phyloP scores from a whole-genome alignment of 176 grass and related monocot species.

The Phragmites australis region DNA sequence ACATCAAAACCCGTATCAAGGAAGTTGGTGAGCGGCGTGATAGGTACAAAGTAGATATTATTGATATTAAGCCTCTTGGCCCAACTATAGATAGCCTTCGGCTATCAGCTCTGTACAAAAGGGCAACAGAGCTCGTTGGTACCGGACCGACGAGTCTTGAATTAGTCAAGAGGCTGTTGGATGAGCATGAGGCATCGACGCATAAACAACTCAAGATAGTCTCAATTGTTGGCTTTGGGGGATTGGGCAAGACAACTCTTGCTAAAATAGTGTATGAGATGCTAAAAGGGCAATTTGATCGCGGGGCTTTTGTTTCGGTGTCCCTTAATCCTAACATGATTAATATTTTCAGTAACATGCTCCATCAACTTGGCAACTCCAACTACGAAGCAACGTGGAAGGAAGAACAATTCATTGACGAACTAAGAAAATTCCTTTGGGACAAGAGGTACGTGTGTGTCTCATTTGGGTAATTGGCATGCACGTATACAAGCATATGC shows the following conservation, averaged over 20 bases:
- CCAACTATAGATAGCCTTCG: neutral
- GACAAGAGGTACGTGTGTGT: conserved; percentile 4
- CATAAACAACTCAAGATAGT: neutral
- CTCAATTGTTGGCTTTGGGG: conserved; percentile 20
- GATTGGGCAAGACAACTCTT: conserved; percentile 33
- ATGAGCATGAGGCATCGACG: neutral
- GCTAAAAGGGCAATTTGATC: neutral
- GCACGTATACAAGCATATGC: too few relatives aligned
- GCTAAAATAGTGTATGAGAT: neutral
- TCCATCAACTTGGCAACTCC: conserved; percentile 1
- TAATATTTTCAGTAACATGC: neutral
- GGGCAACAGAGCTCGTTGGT: neutral
- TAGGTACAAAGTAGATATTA: conserved; percentile 11
- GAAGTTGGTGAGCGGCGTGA: neutral
- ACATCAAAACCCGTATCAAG: neutral
- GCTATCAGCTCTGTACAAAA: neutral
- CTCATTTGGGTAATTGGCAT: too few relatives aligned
- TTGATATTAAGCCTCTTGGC: neutral
- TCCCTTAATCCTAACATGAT: neutral
- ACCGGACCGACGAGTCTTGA: neutral
- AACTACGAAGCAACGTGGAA: neutral
- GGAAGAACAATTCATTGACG: neutral
- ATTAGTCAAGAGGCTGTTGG: neutral
- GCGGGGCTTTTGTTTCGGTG: neutral
- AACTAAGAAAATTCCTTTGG: conserved; percentile 18